A percentile compares a stretch with the other conserved stretches of the same genome.
These are phyloP conservation scores for Neurospora africana DNA, from an alignment of 495 filamentous ascomycete genomes.

Conservation along the genomic window DNA sequence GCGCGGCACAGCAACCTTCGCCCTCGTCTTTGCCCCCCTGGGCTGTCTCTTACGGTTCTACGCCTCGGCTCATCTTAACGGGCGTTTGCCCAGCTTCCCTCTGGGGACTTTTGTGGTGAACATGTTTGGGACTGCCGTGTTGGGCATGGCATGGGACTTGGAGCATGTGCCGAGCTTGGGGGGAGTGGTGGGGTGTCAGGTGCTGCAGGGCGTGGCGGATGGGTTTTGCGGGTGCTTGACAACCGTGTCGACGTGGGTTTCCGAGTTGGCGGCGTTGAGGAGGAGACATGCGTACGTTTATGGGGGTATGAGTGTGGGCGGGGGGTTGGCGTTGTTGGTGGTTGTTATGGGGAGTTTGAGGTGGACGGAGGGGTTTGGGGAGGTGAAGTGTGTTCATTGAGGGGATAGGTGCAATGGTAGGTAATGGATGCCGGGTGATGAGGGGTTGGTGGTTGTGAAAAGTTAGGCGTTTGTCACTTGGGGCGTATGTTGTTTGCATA, in stretches of 20 bases:
- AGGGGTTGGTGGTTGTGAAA: background rate
- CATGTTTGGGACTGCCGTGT: slow-evolving; percentile 54
- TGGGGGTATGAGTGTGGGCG: slow-evolving; percentile 52
- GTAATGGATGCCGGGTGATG: background rate
- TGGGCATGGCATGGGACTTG: slow-evolving; percentile 62
- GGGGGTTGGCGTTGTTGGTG: slow-evolving; percentile 55
- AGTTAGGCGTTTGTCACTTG: background rate
- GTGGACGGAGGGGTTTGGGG: slow-evolving; percentile 59
- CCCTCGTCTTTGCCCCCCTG: slow-evolving; percentile 74
- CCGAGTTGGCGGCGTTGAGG: slow-evolving; percentile 60
- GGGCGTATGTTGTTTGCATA: background rate
- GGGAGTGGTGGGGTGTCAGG: slow-evolving; percentile 57
- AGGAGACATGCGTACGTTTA: slow-evolving; percentile 67
- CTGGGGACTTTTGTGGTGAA: slow-evolving; percentile 86
- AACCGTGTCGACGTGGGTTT: slow-evolving; percentile 88
- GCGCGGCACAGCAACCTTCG: slow-evolving; percentile 66
- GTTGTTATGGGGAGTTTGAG: slow-evolving; percentile 69
- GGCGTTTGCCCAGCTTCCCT: slow-evolving; percentile 58
- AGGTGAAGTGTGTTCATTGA: slow-evolving; percentile 33
- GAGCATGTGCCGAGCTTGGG: slow-evolving; percentile 47
- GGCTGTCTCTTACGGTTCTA: slow-evolving; percentile 73
- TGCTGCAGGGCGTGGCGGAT: slow-evolving; percentile 75
- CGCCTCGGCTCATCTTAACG: slow-evolving; percentile 56
- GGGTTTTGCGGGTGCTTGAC: slow-evolving; percentile 87
- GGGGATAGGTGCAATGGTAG: background rate